A percentile compares a stretch with the other conserved stretches of the same genome.
phyloP scores from a whole-genome alignment of 345 rosid genomes.

The Pugionium cornutum region DNA sequence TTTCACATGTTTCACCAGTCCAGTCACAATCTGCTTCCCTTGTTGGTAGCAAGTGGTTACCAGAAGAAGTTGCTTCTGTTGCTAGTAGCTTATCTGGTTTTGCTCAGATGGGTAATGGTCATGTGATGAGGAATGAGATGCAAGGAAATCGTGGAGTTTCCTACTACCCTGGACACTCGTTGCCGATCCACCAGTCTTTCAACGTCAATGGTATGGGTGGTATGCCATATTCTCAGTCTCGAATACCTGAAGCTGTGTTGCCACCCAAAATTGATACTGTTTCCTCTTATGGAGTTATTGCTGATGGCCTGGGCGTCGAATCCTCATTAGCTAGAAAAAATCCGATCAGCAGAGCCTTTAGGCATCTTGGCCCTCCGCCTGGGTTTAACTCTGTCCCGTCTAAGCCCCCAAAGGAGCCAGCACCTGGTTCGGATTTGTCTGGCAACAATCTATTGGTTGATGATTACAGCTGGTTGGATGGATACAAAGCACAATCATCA shows the following conservation, averaged over 20 bases:
- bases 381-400: slow-evolving; percentile 75
- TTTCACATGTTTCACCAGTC: slow-evolving; percentile 26
- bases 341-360: slow-evolving; percentile 75
- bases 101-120: slow-evolving; percentile 61
- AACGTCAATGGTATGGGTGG: slow-evolving; percentile 41
- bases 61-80: slow-evolving; percentile 54
- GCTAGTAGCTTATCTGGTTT: slow-evolving; percentile 60
- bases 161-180: slow-evolving; percentile 42
- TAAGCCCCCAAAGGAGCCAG: slow-evolving; percentile 52
- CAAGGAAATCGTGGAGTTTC: slow-evolving; percentile 47
- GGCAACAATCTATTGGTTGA: slow-evolving; percentile 49
- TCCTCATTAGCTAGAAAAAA: slow-evolving; percentile 51
- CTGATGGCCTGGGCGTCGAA: slow-evolving; percentile 48
- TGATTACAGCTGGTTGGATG: slow-evolving; percentile 99
- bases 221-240: slow-evolving; percentile 50
- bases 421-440: slow-evolving; percentile 44
- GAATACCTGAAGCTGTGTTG: slow-evolving; percentile 45
- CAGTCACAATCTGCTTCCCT: slow-evolving; percentile 32
- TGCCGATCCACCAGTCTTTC: slow-evolving; percentile 50
- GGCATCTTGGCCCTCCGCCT: slow-evolving; percentile 95
- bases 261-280: slow-evolving; percentile 49
- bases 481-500: slow-evolving; percentile 66
- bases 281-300: slow-evolving; percentile 50
- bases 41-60: slow-evolving; percentile 50
- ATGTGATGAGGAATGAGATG: slow-evolving; percentile 49